Conservation (phyloP, 139 green algal species). For the Tetradesmus lagerheimii region DNA sequence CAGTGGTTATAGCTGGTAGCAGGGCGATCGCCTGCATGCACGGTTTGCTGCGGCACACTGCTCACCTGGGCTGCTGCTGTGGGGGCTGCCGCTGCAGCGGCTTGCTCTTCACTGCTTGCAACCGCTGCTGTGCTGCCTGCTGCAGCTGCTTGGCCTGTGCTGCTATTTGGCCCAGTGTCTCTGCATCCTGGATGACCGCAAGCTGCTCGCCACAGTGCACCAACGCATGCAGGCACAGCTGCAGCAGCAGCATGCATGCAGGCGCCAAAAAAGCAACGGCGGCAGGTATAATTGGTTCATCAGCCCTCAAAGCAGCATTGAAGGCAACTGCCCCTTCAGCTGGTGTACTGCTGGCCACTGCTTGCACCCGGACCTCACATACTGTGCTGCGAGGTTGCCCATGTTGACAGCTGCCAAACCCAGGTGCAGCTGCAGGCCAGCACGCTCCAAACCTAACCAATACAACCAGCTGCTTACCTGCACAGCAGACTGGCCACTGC, state of each 20-base stretch:
- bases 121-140: neutral
- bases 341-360: neutral
- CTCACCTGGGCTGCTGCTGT: conserved; percentile 1
- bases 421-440: neutral
- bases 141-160: neutral
- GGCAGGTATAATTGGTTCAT: neutral
- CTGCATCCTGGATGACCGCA: neutral
- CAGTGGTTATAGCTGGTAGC: no score
- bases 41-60: neutral
- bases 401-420: neutral
- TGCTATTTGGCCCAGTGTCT: neutral
- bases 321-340: neutral
- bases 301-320: neutral
- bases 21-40: no score
- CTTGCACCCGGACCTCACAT: neutral
- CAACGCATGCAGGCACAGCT: neutral
- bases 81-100: neutral
- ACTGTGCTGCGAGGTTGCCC: neutral
- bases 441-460: neutral
- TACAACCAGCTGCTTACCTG: neutral
- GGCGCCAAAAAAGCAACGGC: neutral
- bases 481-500: neutral
- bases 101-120: conserved; percentile 18
- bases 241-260: neutral
- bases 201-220: neutral